These are phyloP conservation scores for Leishmania arabica DNA, from an alignment of 208 protist genomes.

Conservation along the genomic window DNA sequence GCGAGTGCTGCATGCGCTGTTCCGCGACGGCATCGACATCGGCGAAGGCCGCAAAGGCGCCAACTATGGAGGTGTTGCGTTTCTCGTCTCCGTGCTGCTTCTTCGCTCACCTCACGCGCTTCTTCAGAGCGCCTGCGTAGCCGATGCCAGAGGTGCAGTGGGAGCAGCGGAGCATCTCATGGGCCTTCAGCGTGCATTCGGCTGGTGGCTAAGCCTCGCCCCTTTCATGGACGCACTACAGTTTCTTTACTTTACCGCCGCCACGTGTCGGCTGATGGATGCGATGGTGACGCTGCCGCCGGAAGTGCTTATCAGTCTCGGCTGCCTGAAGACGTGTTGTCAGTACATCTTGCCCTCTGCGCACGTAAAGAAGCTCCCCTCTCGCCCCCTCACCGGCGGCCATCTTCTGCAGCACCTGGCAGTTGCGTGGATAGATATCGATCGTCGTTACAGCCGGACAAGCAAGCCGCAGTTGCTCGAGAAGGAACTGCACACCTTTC, in stretches of 20 bases:
- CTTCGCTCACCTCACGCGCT: constrained; percentile 13
- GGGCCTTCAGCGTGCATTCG: constrained; percentile 22
- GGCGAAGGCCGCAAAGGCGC: constrained; percentile 13
- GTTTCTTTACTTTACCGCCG: constrained; percentile 26
- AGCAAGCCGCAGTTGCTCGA: constrained; percentile 27
- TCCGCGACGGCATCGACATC: constrained; percentile 6
- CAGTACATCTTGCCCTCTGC: constrained; percentile 38
- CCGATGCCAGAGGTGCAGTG: background rate
- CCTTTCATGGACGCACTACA: constrained; percentile 29
- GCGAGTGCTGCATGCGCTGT: constrained; percentile 17
- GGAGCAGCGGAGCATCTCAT: background rate
- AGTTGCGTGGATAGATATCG: constrained; percentile 29
- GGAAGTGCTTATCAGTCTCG: background rate
- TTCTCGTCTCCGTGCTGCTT: constrained; percentile 22
- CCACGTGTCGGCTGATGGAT: constrained; percentile 18
- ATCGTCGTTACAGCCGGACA: constrained; percentile 20
- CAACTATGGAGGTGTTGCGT: constrained; percentile 21
- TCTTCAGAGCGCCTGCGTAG: constrained; percentile 3
- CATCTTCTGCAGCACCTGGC: constrained; percentile 25
- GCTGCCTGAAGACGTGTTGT: constrained; percentile 7
- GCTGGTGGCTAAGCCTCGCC: constrained; percentile 40
- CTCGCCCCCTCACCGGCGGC: constrained; percentile 1
- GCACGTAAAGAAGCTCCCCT: constrained; percentile 40
- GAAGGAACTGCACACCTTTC: constrained; percentile 11
- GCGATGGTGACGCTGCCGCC: background rate